Evolutionary conservation across 192 early-diverging fungal species (phyloP).

Genomic region (Lunasporangiospora selenospora): DNA sequence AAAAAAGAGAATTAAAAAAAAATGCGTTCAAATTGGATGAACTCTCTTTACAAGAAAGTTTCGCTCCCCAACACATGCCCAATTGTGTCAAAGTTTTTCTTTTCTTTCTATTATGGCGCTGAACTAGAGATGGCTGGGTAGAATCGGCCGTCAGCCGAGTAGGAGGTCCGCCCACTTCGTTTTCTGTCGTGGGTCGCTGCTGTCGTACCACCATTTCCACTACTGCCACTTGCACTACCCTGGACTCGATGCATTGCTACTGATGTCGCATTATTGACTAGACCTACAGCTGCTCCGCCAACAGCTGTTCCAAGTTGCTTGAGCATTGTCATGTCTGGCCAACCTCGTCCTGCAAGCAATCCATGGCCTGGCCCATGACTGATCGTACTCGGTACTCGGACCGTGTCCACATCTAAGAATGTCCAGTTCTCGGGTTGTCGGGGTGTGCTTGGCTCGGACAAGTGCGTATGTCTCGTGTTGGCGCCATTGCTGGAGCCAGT

Average conservation of each 20-base stretch:
- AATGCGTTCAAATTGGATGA: not conserved
- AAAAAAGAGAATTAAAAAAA: not conserved
- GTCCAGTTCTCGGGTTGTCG: slow-evolving; percentile 45
- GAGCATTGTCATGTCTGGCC: slow-evolving; percentile 38
- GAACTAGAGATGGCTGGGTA: slow-evolving; percentile 2
- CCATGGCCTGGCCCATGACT: slow-evolving; percentile 9
- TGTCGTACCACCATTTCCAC: not conserved
- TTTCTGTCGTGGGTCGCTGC: too few species aligned
- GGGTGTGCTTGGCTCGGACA: too few species aligned
- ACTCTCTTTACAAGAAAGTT: not conserved
- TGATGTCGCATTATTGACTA: slow-evolving; percentile 26
- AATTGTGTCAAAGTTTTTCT: too few species aligned
- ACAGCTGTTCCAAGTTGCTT: slow-evolving; percentile 36
- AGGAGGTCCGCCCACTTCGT: too few species aligned
- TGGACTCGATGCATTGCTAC: not conserved
- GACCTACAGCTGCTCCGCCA: slow-evolving; percentile 32
- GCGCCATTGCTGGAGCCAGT: too few species aligned
- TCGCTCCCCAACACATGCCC: not conserved
- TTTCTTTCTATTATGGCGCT: too few species aligned
- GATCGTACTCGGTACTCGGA: slow-evolving; percentile 19
- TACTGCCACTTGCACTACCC: not conserved
- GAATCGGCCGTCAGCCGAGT: too few species aligned
- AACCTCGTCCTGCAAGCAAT: slow-evolving; percentile 22
- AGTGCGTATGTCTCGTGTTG: too few species aligned
- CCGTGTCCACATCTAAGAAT: slow-evolving; percentile 36